Conservation (phyloP, 306 rosid genomes). For the Dryas octopetala region DNA sequence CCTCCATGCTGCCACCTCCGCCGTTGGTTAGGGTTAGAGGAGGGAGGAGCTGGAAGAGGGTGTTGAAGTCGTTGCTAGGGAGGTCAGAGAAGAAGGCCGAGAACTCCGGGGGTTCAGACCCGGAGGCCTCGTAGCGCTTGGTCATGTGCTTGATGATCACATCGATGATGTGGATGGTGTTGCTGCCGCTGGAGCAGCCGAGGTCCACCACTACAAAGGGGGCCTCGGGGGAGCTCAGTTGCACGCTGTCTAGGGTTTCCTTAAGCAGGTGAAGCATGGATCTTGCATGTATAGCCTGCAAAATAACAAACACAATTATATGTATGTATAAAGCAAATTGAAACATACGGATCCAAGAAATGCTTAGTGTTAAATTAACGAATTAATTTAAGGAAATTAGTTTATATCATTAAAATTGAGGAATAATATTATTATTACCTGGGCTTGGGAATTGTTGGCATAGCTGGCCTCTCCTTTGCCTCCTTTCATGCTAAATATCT, state of each 20-base stretch:
- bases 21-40: constrained; percentile 58
- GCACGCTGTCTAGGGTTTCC: constrained; percentile 71
- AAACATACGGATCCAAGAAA: no score
- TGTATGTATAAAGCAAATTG: background rate
- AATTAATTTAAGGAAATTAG: no score
- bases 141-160: constrained; percentile 74
- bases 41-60: constrained; percentile 89
- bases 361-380: no score
- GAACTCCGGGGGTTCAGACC: constrained; percentile 71
- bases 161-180: constrained; percentile 73
- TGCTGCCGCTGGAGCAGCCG: constrained; percentile 87
- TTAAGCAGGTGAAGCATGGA: constrained; percentile 90
- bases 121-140: constrained; percentile 71
- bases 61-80: constrained; percentile 91
- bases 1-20: constrained; percentile 72
- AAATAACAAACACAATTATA: background rate
- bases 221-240: constrained; percentile 40
- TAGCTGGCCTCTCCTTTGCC: constrained; percentile 94
- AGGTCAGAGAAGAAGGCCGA: constrained; percentile 95
- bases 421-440: constrained; percentile 22
- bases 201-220: constrained; percentile 87
- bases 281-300: constrained; percentile 85
- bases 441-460: constrained; percentile 97
- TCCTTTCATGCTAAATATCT: constrained; percentile 89
- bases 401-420: no score